Conservation (phyloP, 345 rosid species). For the Psidium guajava region DNA sequence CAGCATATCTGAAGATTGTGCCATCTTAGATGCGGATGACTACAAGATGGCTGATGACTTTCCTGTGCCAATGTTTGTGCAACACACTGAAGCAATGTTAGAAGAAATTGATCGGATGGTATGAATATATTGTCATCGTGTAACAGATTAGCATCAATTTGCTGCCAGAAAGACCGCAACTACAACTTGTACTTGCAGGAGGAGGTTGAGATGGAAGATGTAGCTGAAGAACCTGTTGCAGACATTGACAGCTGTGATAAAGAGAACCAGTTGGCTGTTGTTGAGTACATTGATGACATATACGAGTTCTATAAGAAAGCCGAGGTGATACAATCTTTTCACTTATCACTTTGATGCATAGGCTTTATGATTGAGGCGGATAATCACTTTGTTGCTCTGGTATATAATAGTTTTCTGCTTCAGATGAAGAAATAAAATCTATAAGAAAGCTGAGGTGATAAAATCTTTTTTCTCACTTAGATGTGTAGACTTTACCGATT, state of each 20-base stretch:
- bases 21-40: slow-evolving; percentile 43
- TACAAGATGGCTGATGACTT: slow-evolving; percentile 22
- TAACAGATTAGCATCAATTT: background rate
- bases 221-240: slow-evolving; percentile 30
- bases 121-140: background rate
- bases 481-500: background rate
- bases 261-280: slow-evolving; percentile 65
- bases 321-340: slow-evolving; percentile 35
- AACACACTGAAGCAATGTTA: slow-evolving; percentile 80
- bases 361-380: background rate
- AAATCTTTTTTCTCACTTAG: background rate
- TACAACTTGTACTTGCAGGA: slow-evolving; percentile 26
- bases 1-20: slow-evolving; percentile 24
- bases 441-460: too few relatives aligned
- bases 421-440: too few relatives aligned
- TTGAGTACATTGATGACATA: slow-evolving; percentile 70
- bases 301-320: slow-evolving; percentile 55
- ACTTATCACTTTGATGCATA: background rate
- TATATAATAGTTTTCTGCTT: background rate
- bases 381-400: background rate
- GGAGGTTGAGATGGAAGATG: slow-evolving; percentile 85
- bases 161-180: background rate
- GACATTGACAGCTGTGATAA: slow-evolving; percentile 74
- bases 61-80: slow-evolving; percentile 75
- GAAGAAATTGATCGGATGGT: slow-evolving; percentile 91